These are phyloP conservation scores for Zygosaccharomyces gambellarensis DNA, from an alignment of 805 yeast genomes.

Conservation along the genomic window DNA sequence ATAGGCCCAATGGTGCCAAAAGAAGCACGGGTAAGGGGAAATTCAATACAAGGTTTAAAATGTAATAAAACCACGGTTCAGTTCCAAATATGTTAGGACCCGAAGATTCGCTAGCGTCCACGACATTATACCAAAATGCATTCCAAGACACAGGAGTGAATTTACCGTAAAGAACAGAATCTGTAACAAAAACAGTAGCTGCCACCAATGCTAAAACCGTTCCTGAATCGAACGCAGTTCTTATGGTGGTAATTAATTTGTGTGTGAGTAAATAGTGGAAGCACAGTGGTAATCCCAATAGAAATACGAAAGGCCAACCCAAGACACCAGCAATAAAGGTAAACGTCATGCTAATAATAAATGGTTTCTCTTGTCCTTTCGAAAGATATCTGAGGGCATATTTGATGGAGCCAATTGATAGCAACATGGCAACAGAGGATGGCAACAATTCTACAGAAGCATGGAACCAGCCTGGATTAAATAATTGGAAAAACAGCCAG, in stretches of 20 bases:
- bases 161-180: slow-evolving; percentile 57
- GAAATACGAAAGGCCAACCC: slow-evolving; percentile 89
- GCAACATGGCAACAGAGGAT: slow-evolving; percentile 66
- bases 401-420: slow-evolving; percentile 32
- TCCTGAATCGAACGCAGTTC: slow-evolving; percentile 27
- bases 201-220: slow-evolving; percentile 19
- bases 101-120: slow-evolving; percentile 53
- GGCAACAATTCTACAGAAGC: slow-evolving; percentile 85
- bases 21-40: slow-evolving; percentile 47
- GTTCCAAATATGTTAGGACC: slow-evolving; percentile 92
- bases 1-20: slow-evolving; percentile 29
- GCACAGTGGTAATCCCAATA: slow-evolving; percentile 57
- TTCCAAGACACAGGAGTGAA: slow-evolving; percentile 71
- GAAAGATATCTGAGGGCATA: slow-evolving; percentile 29
- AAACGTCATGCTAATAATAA: slow-evolving; percentile 27
- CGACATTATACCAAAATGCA: slow-evolving; percentile 77
- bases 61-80: slow-evolving; percentile 72
- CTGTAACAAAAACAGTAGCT: slow-evolving; percentile 37
- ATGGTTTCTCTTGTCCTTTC: slow-evolving; percentile 19
- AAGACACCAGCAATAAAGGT: slow-evolving; percentile 60
- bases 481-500: slow-evolving; percentile 57
- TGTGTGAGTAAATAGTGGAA: slow-evolving; percentile 34
- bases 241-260: slow-evolving; percentile 24
- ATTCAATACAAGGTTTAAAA: slow-evolving; percentile 63
- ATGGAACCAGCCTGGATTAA: slow-evolving; percentile 81